These are phyloP conservation scores for Gossypium laxum DNA, from an alignment of 441 rosid genomes.

Conservation along the genomic window DNA sequence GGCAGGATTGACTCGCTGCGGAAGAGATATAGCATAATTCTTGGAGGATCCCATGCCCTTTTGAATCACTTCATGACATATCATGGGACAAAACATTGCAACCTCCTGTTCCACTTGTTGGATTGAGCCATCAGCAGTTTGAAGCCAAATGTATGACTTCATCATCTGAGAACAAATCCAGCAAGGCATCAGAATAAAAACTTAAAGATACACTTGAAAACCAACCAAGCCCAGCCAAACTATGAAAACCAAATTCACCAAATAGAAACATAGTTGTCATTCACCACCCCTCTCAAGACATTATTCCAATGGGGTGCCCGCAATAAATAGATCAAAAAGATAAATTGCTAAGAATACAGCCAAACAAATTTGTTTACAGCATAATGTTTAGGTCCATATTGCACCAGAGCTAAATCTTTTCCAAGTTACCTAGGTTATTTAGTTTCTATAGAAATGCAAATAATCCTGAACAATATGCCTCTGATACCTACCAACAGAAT, in stretches of 20 bases:
- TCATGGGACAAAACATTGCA: slow-evolving; percentile 67
- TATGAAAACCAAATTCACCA: not conserved
- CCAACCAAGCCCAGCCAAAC: not conserved
- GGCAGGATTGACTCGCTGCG: slow-evolving; percentile 54
- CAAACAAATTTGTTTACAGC: not conserved
- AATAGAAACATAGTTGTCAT: not conserved
- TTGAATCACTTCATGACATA: slow-evolving; percentile 55
- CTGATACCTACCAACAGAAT: not conserved
- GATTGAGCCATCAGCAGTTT: slow-evolving; percentile 56
- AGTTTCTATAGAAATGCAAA: not conserved
- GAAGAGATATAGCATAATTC: slow-evolving; percentile 52
- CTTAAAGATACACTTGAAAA: not conserved
- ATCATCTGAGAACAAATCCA: slow-evolving; percentile 34
- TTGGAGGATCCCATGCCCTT: slow-evolving; percentile 59
- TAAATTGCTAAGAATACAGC: not conserved
- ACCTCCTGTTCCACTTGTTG: slow-evolving; percentile 72
- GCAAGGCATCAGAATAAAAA: slow-evolving; percentile 11
- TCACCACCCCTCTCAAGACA: not conserved
- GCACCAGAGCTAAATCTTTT: not conserved
- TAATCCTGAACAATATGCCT: not conserved
- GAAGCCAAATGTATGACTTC: slow-evolving; percentile 70
- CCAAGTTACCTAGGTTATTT: not conserved
- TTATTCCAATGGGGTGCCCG: not conserved
- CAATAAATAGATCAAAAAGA: not conserved
- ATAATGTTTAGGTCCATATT: not conserved